phyloP scores from a whole-genome alignment of 352 stramenopile genomes.

The Peronosclerospora sorghi region DNA sequence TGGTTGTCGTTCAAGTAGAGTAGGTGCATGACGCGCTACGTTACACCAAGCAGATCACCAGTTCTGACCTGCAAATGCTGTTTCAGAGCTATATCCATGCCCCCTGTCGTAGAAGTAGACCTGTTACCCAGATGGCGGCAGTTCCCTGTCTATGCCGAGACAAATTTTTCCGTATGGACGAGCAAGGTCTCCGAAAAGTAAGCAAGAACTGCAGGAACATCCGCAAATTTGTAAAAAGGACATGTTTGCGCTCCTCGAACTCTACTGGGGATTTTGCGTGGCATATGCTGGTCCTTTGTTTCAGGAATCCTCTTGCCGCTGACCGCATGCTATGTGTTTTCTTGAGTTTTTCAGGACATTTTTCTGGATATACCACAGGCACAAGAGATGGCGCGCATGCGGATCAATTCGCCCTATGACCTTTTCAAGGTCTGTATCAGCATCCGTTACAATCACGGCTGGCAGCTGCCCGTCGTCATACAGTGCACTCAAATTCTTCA shows the following conservation, averaged over 20 bases:
- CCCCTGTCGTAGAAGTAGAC: neutral
- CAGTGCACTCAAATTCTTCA: neutral
- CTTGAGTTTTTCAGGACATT: neutral
- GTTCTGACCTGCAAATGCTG: neutral
- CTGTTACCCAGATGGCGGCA: neutral
- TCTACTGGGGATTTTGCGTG: neutral
- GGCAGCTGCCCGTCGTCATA: neutral
- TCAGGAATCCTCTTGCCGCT: neutral
- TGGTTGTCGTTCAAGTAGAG: neutral
- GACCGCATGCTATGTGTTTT: neutral
- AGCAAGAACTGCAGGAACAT: neutral
- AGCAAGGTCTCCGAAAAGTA: neutral
- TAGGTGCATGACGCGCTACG: neutral
- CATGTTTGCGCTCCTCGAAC: neutral
- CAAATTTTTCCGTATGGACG: neutral
- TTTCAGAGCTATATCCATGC: neutral
- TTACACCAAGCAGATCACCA: neutral
- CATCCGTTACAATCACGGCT: neutral
- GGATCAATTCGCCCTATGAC: neutral
- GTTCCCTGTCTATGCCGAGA: neutral
- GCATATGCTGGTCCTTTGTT: neutral
- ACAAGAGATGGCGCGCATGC: neutral
- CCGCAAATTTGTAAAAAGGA: neutral
- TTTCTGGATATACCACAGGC: neutral
- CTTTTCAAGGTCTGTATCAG: neutral